Evolutionary conservation across 495 filamentous ascomycete species (phyloP).

Genomic region (Penicillium salamii): DNA sequence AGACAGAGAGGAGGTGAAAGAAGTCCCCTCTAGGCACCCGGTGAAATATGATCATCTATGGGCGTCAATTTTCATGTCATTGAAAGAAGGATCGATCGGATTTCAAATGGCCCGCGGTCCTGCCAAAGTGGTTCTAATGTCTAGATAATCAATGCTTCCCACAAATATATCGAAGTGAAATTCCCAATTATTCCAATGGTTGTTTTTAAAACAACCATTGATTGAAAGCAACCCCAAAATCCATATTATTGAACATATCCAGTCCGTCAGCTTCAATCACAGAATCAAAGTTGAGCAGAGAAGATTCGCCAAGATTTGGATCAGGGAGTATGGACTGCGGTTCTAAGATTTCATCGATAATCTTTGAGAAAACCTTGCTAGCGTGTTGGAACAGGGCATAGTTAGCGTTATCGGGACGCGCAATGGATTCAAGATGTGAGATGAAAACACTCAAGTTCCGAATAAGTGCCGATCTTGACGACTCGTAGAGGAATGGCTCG

Average conservation of each 20-base stretch:
- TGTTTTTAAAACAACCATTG: slow-evolving; percentile 30
- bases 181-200: too few relatives aligned
- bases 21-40: too few relatives aligned
- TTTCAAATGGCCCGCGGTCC: too few relatives aligned
- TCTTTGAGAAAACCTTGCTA: slow-evolving; percentile 24
- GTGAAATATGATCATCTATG: too few relatives aligned
- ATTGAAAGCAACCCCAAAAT: slow-evolving; percentile 27
- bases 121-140: too few relatives aligned
- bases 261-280: slow-evolving; percentile 20
- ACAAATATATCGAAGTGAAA: not conserved
- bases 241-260: slow-evolving; percentile 24
- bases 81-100: too few relatives aligned
- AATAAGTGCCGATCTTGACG: slow-evolving; percentile 53
- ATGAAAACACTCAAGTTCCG: slow-evolving; percentile 59
- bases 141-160: too few relatives aligned
- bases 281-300: slow-evolving; percentile 12
- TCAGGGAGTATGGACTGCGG: slow-evolving; percentile 10
- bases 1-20: slow-evolving; percentile 1
- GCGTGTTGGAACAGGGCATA: slow-evolving; percentile 29
- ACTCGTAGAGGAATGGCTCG: slow-evolving; percentile 34
- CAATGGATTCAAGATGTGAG: slow-evolving; percentile 29
- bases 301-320: not conserved
- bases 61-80: too few relatives aligned
- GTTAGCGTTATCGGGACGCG: slow-evolving; percentile 16
- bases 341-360: slow-evolving; percentile 35